phyloP scores from a whole-genome alignment of 2,329 filamentous ascomycete species.

The Ramularia endophylla region DNA sequence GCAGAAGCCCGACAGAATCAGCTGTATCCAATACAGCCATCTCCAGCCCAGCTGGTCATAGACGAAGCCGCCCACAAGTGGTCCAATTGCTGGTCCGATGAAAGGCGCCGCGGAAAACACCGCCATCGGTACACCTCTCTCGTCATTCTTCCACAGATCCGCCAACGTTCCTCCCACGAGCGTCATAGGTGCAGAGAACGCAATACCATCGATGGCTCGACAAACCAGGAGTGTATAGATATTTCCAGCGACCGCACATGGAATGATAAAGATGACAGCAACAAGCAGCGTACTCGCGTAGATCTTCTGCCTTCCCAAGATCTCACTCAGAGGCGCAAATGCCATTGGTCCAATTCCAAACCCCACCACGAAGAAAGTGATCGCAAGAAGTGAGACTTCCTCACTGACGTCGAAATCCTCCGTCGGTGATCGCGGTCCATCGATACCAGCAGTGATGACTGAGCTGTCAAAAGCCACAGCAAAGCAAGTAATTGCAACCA shows the following conservation, averaged over 20 bases:
- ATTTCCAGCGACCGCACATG: conserved; percentile 52
- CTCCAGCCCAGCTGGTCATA: conserved; percentile 49
- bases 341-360: conserved; percentile 27
- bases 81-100: conserved; percentile 30
- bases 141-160: conserved; percentile 25
- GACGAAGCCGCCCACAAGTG: conserved; percentile 68
- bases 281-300: conserved; percentile 46
- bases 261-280: conserved; percentile 53
- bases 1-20: conserved; percentile 65
- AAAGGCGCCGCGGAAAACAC: conserved; percentile 29
- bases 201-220: conserved; percentile 51
- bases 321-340: conserved; percentile 54
- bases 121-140: conserved; percentile 28
- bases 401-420: conserved; percentile 61
- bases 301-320: conserved; percentile 47
- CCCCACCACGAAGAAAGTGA: conserved; percentile 38
- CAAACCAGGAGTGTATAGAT: conserved; percentile 50
- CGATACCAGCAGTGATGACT: conserved; percentile 72
- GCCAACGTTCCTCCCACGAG: conserved; percentile 37
- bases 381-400: conserved; percentile 65
- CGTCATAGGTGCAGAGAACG: conserved; percentile 45
- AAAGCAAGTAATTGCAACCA: conserved; percentile 58
- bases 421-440: conserved; percentile 45
- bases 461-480: conserved; percentile 52
- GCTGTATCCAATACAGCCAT: conserved; percentile 72